phyloP scores from a whole-genome alignment of 2,329 filamentous ascomycete species.

The Botrytis fragariae region DNA sequence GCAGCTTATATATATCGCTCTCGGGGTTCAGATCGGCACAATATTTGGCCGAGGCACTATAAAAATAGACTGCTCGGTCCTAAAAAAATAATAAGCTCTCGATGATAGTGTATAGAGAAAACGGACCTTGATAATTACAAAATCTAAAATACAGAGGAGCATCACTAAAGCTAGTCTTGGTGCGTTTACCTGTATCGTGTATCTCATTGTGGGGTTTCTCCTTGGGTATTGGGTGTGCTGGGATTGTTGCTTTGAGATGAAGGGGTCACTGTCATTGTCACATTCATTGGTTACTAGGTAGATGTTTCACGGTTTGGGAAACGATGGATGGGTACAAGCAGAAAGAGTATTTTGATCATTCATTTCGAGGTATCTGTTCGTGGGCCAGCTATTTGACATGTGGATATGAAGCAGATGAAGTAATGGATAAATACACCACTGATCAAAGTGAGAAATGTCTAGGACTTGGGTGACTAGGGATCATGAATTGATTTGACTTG shows the following conservation, averaged over 20 bases:
- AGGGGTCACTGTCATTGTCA: not conserved
- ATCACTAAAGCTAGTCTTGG: too few relatives aligned
- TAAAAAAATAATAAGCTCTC: too few relatives aligned
- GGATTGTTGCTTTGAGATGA: not conserved
- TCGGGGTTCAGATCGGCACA: too few relatives aligned
- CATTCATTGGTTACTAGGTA: not conserved
- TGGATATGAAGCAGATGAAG: not conserved
- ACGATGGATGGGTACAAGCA: not conserved
- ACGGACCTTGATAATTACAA: too few relatives aligned
- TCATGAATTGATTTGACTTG: not conserved
- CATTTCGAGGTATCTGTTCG: not conserved
- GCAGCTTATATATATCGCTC: too few relatives aligned
- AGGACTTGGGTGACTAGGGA: not conserved
- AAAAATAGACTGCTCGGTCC: too few relatives aligned
- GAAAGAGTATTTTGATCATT: not conserved
- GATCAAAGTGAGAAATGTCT: not conserved
- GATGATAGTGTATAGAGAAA: too few relatives aligned
- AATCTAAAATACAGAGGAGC: too few relatives aligned
- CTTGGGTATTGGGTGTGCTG: not conserved
- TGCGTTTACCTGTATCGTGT: too few relatives aligned
- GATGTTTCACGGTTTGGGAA: not conserved
- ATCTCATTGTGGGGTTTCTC: too few relatives aligned
- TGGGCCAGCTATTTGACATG: not conserved
- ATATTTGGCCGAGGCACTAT: too few relatives aligned
- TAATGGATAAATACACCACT: not conserved